A percentile compares a stretch with the other conserved stretches of the same genome.
These are phyloP conservation scores for Colletotrichum sp. DNA, from an alignment of 2,329 filamentous ascomycete species.

Conservation along the genomic window DNA sequence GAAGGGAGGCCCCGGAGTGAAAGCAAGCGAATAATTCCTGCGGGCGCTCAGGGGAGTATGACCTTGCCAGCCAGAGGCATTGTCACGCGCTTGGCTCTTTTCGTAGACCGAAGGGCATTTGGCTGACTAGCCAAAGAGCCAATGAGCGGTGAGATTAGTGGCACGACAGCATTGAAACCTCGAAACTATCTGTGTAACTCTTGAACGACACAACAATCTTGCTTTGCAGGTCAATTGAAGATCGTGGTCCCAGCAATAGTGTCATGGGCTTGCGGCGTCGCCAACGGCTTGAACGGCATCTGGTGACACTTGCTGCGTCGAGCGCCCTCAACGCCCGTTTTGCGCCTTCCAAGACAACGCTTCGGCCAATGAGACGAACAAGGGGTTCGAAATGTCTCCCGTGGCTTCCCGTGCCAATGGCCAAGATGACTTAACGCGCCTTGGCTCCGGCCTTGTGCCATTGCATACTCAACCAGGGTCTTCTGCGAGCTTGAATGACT, in stretches of 20 bases:
- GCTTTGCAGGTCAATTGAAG: not conserved
- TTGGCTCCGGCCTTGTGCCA: not conserved
- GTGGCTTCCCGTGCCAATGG: not conserved
- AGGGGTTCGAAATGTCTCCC: not conserved
- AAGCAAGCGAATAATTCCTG: not conserved
- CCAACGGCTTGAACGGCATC: not conserved
- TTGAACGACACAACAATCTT: not conserved
- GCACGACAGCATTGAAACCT: not conserved
- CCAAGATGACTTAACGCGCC: not conserved
- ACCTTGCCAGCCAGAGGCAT: not conserved
- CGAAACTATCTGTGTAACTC: not conserved
- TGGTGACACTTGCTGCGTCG: not conserved
- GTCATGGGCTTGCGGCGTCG: not conserved
- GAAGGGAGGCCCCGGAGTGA: not conserved
- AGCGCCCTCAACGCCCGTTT: not conserved
- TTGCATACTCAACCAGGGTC: not conserved
- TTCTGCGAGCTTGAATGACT: not conserved
- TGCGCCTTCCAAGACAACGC: not conserved
- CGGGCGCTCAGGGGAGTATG: not conserved
- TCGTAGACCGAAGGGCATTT: not conserved
- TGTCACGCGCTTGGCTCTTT: not conserved
- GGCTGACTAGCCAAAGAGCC: not conserved
- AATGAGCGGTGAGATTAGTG: not conserved
- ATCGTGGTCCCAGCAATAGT: not conserved
- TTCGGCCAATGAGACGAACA: not conserved